Evolutionary conservation across 2,329 filamentous ascomycete genomes (phyloP).

Genomic region (Colletotrichum sp.): DNA sequence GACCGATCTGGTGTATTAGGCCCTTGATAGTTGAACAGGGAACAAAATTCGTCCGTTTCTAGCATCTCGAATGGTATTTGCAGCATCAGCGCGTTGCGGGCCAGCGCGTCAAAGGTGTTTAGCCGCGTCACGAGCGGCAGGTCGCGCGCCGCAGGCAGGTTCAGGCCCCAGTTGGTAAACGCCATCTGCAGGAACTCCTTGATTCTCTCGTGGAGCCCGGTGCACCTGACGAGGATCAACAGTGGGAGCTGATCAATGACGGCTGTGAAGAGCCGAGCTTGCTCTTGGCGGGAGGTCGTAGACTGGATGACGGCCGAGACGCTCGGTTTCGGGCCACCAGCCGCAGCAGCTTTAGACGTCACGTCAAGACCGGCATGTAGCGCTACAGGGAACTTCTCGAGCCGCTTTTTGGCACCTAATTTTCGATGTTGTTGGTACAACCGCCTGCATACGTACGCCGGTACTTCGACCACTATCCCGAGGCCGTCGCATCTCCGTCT

Average conservation of each 20-base stretch:
- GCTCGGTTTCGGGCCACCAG: neutral
- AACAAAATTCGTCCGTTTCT: neutral
- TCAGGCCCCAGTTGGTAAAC: neutral
- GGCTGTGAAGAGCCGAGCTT: neutral
- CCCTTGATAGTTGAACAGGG: neutral
- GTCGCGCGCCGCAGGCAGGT: neutral
- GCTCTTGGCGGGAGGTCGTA: neutral
- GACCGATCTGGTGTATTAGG: neutral
- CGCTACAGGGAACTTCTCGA: neutral
- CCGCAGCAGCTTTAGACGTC: neutral
- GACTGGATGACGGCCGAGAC: neutral
- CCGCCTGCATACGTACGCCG: neutral
- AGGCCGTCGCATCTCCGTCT: neutral
- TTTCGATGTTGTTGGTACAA: neutral
- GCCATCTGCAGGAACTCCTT: neutral
- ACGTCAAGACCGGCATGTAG: neutral
- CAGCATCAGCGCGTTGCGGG: neutral
- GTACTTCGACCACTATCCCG: neutral
- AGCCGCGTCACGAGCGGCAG: neutral
- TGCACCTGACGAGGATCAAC: neutral
- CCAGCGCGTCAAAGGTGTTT: neutral
- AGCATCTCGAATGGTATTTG: neutral
- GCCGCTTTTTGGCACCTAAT: neutral
- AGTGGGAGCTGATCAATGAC: neutral
- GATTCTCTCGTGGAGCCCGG: neutral